Percentiles rank a stretch among this genome's conserved stretches.
These are phyloP conservation scores for Phytopythium delawarense DNA, from an alignment of 352 stramenopile genomes.

Conservation along the genomic window DNA sequence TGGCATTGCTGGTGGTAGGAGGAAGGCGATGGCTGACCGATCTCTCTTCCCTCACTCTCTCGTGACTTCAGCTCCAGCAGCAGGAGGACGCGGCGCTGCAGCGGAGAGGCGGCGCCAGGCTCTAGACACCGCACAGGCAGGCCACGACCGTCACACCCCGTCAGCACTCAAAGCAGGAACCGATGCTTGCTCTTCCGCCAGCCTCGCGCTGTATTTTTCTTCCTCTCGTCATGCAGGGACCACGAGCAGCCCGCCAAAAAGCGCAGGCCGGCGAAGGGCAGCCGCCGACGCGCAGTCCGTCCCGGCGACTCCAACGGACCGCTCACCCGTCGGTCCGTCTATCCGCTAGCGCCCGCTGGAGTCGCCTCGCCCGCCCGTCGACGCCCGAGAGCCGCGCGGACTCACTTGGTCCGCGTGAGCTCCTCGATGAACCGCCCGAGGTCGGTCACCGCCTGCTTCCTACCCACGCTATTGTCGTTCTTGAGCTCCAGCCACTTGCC, in stretches of 20 bases:
- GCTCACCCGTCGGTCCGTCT: not conserved
- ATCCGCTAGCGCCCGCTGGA: not conserved
- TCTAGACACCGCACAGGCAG: constrained; percentile 19
- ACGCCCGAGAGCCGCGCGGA: not conserved
- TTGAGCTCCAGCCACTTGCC: constrained; percentile 73
- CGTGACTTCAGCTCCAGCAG: constrained; percentile 35
- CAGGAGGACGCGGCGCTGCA: constrained; percentile 41
- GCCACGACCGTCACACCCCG: constrained; percentile 3
- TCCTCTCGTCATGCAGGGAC: not conserved
- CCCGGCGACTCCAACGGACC: constrained; percentile 3
- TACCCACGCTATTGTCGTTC: constrained; percentile 68
- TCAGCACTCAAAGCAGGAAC: not conserved
- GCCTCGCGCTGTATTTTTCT: constrained; percentile 3
- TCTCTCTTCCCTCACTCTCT: not conserved
- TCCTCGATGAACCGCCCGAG: constrained; percentile 73
- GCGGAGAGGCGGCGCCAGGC: constrained; percentile 22
- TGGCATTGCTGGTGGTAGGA: not conserved
- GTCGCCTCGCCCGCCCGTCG: not conserved
- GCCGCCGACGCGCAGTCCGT: not conserved
- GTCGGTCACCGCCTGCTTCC: constrained; percentile 61
- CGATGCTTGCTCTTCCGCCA: not conserved
- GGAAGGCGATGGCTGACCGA: not conserved
- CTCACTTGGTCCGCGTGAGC: constrained; percentile 65
- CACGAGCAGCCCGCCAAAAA: constrained; percentile 1
- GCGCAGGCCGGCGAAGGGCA: constrained; percentile 1